Conservation (phyloP, 2,329 filamentous ascomycete species). For the Botrytis porri region DNA sequence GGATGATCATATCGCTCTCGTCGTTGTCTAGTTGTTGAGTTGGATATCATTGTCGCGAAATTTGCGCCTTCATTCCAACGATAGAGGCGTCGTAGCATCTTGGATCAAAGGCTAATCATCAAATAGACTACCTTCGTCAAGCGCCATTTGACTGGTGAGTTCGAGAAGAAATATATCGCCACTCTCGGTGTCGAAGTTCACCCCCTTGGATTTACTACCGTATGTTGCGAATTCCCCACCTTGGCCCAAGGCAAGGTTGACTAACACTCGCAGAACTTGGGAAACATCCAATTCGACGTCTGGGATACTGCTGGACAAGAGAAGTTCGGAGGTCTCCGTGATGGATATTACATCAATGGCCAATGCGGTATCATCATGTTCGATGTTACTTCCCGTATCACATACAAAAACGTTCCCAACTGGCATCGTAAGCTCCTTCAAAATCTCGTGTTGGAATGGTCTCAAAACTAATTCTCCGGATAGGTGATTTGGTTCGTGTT, state of each 20-base stretch:
- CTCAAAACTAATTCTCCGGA: background rate
- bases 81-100: slow-evolving; percentile 25
- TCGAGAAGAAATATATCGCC: slow-evolving; percentile 99
- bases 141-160: slow-evolving; percentile 99
- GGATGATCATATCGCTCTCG: slow-evolving; percentile 6
- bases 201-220: slow-evolving; percentile 95
- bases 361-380: slow-evolving; percentile 99
- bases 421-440: slow-evolving; percentile 82
- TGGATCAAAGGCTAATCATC: slow-evolving; percentile 28
- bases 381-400: slow-evolving; percentile 98
- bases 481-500: slow-evolving; percentile 96
- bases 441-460: slow-evolving; percentile 19
- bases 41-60: slow-evolving; percentile 20
- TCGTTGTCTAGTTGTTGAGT: slow-evolving; percentile 16
- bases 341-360: slow-evolving; percentile 99
- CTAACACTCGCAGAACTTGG: slow-evolving; percentile 67
- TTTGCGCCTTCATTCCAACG: slow-evolving; percentile 29
- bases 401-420: slow-evolving; percentile 99
- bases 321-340: slow-evolving; percentile 98
- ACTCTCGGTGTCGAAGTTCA: slow-evolving; percentile 99
- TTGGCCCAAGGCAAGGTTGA: background rate
- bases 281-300: slow-evolving; percentile 96
- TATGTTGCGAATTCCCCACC: slow-evolving; percentile 52
- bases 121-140: slow-evolving; percentile 98
- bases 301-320: slow-evolving; percentile 99